phyloP scores from a whole-genome alignment of 305 asterid genomes.

The Plantago lanceolata region DNA sequence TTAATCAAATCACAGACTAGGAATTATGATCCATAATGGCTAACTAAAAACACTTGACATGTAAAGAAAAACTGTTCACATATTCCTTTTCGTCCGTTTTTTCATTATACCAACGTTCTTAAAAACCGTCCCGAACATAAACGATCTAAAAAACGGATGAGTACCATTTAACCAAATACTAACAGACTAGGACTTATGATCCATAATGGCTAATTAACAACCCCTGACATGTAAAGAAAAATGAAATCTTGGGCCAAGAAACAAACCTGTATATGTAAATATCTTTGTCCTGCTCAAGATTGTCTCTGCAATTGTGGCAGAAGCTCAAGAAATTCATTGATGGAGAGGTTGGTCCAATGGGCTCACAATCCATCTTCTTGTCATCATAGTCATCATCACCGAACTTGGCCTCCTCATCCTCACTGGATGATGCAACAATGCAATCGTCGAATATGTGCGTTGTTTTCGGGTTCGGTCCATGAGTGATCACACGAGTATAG shows the following conservation, averaged over 20 bases:
- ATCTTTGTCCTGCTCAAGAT: constrained; percentile 50
- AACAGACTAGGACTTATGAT: not conserved
- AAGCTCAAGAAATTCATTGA: constrained; percentile 33
- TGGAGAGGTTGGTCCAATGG: constrained; percentile 12
- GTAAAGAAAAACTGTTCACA: not conserved
- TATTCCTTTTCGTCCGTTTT: no score
- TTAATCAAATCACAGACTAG: not conserved
- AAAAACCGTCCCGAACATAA: no score
- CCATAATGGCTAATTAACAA: not conserved
- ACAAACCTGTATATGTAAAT: constrained; percentile 63
- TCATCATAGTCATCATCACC: constrained; percentile 18
- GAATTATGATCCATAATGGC: constrained; percentile 3
- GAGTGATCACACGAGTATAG: constrained; percentile 81
- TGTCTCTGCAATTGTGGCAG: constrained; percentile 50
- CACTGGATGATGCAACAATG: constrained; percentile 57
- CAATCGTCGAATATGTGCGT: constrained; percentile 80
- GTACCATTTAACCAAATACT: no score
- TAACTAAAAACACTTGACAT: not conserved
- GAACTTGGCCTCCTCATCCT: constrained; percentile 19
- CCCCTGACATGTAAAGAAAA: not conserved
- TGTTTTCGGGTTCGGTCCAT: constrained; percentile 84
- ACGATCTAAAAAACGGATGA: no score
- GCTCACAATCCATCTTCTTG: not conserved
- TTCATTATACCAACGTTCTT: no score
- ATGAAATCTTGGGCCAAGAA: not conserved